These are phyloP conservation scores for Fusarium guadeloupense DNA, from an alignment of 2,329 filamentous ascomycete genomes.

Conservation along the genomic window DNA sequence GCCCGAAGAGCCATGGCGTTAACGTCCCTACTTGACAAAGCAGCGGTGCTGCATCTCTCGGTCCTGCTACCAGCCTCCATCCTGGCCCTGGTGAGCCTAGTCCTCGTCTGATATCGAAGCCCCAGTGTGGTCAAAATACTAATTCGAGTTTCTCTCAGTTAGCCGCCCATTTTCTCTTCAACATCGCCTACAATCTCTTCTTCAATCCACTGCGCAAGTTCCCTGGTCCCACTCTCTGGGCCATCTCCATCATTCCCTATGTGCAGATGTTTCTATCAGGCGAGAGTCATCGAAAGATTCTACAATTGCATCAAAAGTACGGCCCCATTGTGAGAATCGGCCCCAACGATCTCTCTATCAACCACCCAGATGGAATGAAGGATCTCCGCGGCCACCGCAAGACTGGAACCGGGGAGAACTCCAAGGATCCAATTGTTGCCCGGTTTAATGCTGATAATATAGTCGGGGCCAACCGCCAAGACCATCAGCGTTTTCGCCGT, in stretches of 20 bases:
- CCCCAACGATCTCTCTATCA: conserved; percentile 1
- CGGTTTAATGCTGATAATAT: not conserved
- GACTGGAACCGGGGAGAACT: not conserved
- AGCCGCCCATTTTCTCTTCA: not conserved
- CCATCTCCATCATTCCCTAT: not conserved
- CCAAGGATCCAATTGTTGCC: not conserved
- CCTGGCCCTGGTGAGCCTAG: not conserved
- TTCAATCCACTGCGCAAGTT: not conserved
- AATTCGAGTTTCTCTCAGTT: not conserved
- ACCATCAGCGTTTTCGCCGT: conserved; percentile 5
- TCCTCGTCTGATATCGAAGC: too few relatives aligned
- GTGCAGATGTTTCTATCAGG: not conserved
- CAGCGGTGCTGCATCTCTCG: not conserved
- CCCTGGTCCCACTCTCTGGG: conserved; percentile 8
- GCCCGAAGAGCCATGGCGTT: not conserved
- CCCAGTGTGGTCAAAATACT: not conserved
- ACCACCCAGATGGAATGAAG: conserved; percentile 6
- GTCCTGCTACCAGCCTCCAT: not conserved
- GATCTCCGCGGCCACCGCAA: conserved; percentile 6
- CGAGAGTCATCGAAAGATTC: not conserved
- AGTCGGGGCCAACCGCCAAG: not conserved
- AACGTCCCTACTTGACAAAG: not conserved
- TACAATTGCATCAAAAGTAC: conserved; percentile 8
- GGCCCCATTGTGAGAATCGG: not conserved
- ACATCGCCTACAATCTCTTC: not conserved